A percentile compares a stretch with the other conserved stretches of the same genome.
These are phyloP conservation scores for Hymenoscyphus repandus DNA, from an alignment of 2,329 filamentous ascomycete species.

Conservation along the genomic window DNA sequence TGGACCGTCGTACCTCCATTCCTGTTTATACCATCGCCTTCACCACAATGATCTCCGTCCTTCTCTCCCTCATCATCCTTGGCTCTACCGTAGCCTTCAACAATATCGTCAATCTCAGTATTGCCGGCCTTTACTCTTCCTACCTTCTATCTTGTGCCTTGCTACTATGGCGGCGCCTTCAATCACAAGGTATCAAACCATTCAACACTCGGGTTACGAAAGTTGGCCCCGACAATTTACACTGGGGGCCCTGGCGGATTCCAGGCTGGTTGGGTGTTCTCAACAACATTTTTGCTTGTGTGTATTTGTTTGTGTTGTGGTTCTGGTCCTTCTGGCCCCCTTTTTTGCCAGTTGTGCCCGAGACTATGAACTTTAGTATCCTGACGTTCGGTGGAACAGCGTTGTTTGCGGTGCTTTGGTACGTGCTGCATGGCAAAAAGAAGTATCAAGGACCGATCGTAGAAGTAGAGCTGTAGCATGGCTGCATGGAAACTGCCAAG, in stretches of 20 bases:
- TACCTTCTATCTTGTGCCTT: conserved; percentile 8
- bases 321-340: conserved; percentile 8
- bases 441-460: conserved; percentile 7
- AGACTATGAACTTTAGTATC: conserved; percentile 11
- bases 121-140: conserved; percentile 7
- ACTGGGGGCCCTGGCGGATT: conserved; percentile 9
- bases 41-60: conserved; percentile 1
- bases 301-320: conserved; percentile 4
- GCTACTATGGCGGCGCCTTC: conserved; percentile 6
- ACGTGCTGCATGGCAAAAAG: conserved; percentile 1
- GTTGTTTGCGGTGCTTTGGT: conserved; percentile 8
- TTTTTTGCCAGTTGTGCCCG: not conserved
- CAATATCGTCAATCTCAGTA: conserved; percentile 40
- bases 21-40: not conserved
- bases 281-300: conserved; percentile 6
- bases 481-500: too few species aligned
- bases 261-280: conserved; percentile 3
- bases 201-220: conserved; percentile 2
- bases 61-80: conserved; percentile 38
- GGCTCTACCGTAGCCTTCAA: conserved; percentile 45
- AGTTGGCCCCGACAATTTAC: not conserved
- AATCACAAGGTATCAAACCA: not conserved
- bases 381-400: conserved; percentile 5
- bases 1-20: not conserved
- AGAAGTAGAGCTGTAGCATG: not conserved